Conservation (phyloP, 768 basidiomycete species). For the Tulasnella sp. region DNA sequence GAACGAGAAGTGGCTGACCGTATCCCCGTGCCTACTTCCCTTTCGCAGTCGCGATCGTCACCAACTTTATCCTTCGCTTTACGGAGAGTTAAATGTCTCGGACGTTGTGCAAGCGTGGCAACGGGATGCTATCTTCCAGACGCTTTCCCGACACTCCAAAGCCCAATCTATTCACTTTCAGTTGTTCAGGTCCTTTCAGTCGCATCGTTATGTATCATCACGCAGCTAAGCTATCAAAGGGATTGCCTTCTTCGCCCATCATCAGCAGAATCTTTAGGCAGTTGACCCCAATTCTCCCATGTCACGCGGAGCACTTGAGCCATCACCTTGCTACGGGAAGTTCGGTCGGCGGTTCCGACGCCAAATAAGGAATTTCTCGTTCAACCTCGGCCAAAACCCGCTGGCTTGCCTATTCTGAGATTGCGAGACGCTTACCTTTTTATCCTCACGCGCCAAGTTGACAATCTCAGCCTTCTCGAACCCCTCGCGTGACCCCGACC, state of each 20-base stretch:
- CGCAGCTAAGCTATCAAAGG: not conserved
- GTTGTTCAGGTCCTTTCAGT: not conserved
- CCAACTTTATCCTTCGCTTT: slow-evolving; percentile 86
- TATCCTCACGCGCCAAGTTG: not conserved
- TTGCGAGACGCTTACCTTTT: not conserved
- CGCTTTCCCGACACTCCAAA: not conserved
- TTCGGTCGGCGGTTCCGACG: not conserved
- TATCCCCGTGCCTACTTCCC: slow-evolving; percentile 8
- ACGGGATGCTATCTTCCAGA: not conserved
- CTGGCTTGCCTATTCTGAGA: not conserved
- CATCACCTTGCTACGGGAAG: not conserved
- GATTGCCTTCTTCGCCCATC: slow-evolving; percentile 1
- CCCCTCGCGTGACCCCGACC: not conserved
- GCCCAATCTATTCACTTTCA: not conserved
- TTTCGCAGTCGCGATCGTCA: slow-evolving; percentile 72
- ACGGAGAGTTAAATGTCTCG: slow-evolving; percentile 44
- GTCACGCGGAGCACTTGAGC: not conserved
- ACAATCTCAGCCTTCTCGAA: not conserved
- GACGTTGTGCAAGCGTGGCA: not conserved
- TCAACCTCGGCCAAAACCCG: not conserved
- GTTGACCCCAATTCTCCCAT: not conserved
- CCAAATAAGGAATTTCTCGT: not conserved
- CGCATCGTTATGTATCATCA: slow-evolving; percentile 16
- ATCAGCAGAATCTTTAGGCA: not conserved
- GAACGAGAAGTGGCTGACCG: slow-evolving; percentile 32